Base-by-base conservation (phyloP, 371 early-diverging fungal genomes). In the Catenaria anguillulae region DNA sequence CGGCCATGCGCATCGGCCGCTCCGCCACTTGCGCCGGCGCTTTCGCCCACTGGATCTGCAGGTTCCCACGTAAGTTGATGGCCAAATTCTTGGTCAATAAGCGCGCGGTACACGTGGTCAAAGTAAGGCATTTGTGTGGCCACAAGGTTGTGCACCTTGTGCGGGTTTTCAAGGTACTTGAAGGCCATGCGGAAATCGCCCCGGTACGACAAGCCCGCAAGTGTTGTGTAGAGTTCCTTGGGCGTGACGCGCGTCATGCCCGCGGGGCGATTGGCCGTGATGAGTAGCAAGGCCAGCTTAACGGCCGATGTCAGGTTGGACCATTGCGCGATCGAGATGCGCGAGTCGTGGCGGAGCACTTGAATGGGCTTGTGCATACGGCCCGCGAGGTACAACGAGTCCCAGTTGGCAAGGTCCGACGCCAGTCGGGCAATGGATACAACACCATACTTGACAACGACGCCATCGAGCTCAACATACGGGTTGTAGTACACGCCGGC, bases 401-500 rank as follows among this genome's bases (percentile, higher is more conserved):
- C 88, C 98, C 98, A 97, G 67, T 91, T 84, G 50, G 86, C 73
- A 61, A 97, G 70, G 67, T 97, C 98, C 65, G 79, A 78, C 60
- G 86, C 81, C 21, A 96, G 73, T 42, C 73, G 73, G 64, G 91
- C 89, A 68, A 94, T 86, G 12, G 91, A 89, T 17, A 94, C 86
- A 13, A 97, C 98, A 13, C 98, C 98, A 68, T 97, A 97, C 71
- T 97, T 97, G 66, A 96, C 78, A 55, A 73, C 68, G 82, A 86
- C 77, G 56, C 88, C 92, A 66, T 89, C 79, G 31, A 96, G 72
- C 59, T 84, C 75, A 33, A 93, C 85, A 70, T 88, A 86, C n/a
- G 98, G 87, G 69, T 96, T 95, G 72, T 85, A 97, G 73, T 93
- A 96, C 60, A 94, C 79, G 50, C 92, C 89, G 10, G 93, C 94